Evolutionary conservation across 139 green algal genomes (phyloP).

Genomic region (Spirogloea muscicola): DNA sequence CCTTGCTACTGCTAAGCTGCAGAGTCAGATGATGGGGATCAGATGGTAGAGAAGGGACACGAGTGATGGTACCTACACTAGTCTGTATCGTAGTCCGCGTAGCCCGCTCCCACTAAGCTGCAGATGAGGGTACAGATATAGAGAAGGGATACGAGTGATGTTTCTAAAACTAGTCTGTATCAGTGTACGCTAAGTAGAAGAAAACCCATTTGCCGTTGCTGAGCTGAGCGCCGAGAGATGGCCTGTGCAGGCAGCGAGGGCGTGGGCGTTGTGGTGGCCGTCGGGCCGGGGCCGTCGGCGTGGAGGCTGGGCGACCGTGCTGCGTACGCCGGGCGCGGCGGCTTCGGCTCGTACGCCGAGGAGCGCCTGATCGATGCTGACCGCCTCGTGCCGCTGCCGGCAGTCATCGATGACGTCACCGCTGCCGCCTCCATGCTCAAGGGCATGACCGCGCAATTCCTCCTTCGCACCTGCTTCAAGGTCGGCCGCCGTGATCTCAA

Average conservation of each 20-base stretch:
- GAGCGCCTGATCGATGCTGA: conserved; percentile 29
- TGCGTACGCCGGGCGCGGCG: conserved; percentile 5
- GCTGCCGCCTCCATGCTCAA: conserved; percentile 33
- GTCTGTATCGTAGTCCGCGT: no score
- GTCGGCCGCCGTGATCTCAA: conserved; percentile 1
- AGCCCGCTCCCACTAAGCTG: no score
- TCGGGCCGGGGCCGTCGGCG: conserved; percentile 20
- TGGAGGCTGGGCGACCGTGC: conserved; percentile 18
- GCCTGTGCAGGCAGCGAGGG: conserved; percentile 32
- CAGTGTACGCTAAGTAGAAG: no score
- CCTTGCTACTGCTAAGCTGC: no score
- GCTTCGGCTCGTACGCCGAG: conserved; percentile 19
- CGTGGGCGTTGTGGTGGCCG: conserved; percentile 23
- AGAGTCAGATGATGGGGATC: no score
- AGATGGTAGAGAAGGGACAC: no score
- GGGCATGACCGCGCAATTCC: conserved; percentile 35
- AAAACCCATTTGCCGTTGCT: no score
- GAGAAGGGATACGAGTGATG: no score
- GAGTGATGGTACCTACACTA: no score
- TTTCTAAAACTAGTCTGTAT: no score
- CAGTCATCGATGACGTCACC: conserved; percentile 11
- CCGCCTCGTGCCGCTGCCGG: conserved; percentile 16
- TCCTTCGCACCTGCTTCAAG: conserved; percentile 18
- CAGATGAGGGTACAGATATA: no score
- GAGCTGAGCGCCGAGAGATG: no score